A percentile compares a stretch with the other conserved stretches of the same genome.
Evolutionary conservation across 1,284 basidiomycete species (phyloP).

Genomic region (Mrakiaceae sp.): DNA sequence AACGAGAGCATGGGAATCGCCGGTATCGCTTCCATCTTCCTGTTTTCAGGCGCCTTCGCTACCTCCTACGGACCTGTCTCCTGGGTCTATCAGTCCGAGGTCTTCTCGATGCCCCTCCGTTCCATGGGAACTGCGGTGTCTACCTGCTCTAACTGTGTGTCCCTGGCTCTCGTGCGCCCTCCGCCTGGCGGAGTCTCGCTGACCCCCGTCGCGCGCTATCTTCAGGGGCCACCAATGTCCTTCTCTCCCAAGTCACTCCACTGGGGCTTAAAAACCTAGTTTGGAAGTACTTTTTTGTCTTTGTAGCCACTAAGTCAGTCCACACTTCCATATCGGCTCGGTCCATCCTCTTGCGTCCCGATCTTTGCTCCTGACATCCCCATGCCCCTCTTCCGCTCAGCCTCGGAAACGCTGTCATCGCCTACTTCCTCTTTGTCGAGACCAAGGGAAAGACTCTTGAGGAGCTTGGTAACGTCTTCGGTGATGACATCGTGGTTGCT

Average conservation of each 20-base stretch:
- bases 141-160: slow-evolving; percentile 50
- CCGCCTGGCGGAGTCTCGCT: slow-evolving; percentile 16
- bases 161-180: slow-evolving; percentile 9
- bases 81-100: slow-evolving; percentile 49
- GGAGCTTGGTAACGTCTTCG: neutral
- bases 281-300: slow-evolving; percentile 36
- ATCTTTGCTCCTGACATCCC: too few relatives aligned
- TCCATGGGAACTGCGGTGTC: slow-evolving; percentile 51
- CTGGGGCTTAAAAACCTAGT: slow-evolving; percentile 35
- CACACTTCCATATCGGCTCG: too few relatives aligned
- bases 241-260: slow-evolving; percentile 49
- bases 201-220: neutral
- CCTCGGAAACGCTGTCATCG: too few relatives aligned
- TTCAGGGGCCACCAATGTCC: slow-evolving; percentile 36
- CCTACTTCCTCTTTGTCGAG: too few relatives aligned
- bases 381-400: too few relatives aligned
- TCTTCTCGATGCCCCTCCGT: slow-evolving; percentile 50
- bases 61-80: slow-evolving; percentile 41
- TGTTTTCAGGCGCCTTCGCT: slow-evolving; percentile 22
- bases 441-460: neutral
- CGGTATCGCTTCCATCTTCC: slow-evolving; percentile 23
- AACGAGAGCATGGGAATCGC: slow-evolving; percentile 20
- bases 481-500: neutral
- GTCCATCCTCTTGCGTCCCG: too few relatives aligned
- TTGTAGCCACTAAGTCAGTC: too few relatives aligned